Conservation (phyloP, 1,284 basidiomycete genomes). For the Leccinum pseudoinsigne region DNA sequence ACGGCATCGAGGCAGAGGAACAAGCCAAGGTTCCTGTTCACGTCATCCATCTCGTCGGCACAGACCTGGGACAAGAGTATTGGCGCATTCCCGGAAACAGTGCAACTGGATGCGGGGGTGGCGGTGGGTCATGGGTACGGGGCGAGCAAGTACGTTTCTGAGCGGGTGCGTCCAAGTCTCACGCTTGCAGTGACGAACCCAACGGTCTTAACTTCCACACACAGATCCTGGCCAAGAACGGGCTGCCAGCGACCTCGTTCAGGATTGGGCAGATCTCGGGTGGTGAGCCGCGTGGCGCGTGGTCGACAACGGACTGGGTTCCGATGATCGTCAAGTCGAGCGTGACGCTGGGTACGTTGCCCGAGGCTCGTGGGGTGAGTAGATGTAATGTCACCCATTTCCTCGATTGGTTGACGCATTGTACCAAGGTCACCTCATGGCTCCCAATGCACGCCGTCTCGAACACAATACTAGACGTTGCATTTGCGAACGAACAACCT, state of each 20-base stretch:
- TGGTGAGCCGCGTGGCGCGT: slow-evolving; percentile 22
- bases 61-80: slow-evolving; percentile 23
- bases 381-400: background rate
- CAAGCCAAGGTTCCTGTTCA: slow-evolving; percentile 33
- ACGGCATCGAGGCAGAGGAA: slow-evolving; percentile 23
- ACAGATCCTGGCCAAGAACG: slow-evolving; percentile 22
- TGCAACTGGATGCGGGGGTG: slow-evolving; percentile 17
- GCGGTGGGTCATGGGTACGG: slow-evolving; percentile 24
- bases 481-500: slow-evolving; percentile 19
- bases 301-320: slow-evolving; percentile 25
- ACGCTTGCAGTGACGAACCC: background rate
- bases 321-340: slow-evolving; percentile 30
- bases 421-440: slow-evolving; percentile 26
- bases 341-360: slow-evolving; percentile 23
- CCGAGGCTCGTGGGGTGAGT: slow-evolving; percentile 23
- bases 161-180: slow-evolving; percentile 22
- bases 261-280: slow-evolving; percentile 27
- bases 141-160: slow-evolving; percentile 26
- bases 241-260: slow-evolving; percentile 20
- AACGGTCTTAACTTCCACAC: background rate
- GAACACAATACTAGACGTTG: slow-evolving; percentile 25
- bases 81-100: slow-evolving; percentile 23
- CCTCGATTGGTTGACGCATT: background rate
- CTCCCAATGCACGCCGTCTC: slow-evolving; percentile 30
- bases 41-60: slow-evolving; percentile 27